Evolutionary conservation across 345 rosid species (phyloP).

Genomic region (Lagerstroemia speciosa): DNA sequence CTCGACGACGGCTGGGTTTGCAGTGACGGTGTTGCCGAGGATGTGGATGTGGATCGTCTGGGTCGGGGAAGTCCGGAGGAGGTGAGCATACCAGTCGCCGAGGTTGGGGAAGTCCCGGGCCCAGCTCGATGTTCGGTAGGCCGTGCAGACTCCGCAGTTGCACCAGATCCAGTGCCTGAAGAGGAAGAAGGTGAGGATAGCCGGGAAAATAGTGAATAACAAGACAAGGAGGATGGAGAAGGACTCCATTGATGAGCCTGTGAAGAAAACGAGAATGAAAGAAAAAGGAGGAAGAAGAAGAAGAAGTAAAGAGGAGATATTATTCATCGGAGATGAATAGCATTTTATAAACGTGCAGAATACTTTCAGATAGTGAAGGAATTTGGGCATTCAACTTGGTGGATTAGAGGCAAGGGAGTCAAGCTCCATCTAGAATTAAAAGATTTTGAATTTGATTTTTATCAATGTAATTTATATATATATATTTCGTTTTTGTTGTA

Average conservation of each 20-base stretch:
- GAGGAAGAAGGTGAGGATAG: constrained; percentile 21
- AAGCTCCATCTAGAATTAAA: too few species aligned
- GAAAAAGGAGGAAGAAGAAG: too few species aligned
- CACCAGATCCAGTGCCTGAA: constrained; percentile 22
- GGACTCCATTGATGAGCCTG: neutral
- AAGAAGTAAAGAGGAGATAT: too few species aligned
- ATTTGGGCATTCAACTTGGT: too few species aligned
- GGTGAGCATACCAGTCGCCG: constrained; percentile 40
- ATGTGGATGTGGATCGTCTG: constrained; percentile 35
- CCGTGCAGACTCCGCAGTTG: constrained; percentile 27
- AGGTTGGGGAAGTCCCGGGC: constrained; percentile 28
- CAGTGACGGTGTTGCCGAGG: constrained; percentile 37
- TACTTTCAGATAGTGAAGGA: too few species aligned
- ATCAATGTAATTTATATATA: too few species aligned
- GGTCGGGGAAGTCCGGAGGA: constrained; percentile 29
- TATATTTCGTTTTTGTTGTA: too few species aligned
- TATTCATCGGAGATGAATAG: too few species aligned
- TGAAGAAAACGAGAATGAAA: too few species aligned
- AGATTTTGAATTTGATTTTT: too few species aligned
- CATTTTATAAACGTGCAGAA: too few species aligned
- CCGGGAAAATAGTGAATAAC: constrained; percentile 18
- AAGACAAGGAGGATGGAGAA: constrained; percentile 17
- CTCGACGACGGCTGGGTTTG: constrained; percentile 33
- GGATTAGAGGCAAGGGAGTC: too few species aligned
- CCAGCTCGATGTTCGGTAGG: constrained; percentile 26